Percentiles rank a stretch among this genome's conserved stretches.
Evolutionary conservation across 768 basidiomycete genomes (phyloP).

Genomic region (Arthromyces matolae): DNA sequence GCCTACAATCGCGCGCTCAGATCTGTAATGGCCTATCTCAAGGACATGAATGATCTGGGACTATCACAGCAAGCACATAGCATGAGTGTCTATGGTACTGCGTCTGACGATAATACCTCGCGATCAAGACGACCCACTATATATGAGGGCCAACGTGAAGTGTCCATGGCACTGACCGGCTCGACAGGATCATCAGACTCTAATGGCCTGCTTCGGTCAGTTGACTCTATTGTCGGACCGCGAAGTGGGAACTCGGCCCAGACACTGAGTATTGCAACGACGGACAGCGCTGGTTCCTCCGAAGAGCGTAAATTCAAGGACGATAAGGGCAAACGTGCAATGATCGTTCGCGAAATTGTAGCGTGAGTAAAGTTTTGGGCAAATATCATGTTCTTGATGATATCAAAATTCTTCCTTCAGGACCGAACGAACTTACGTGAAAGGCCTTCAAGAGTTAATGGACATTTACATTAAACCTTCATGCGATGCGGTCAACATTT

Average conservation of each 20-base stretch:
- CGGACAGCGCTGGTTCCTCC: conserved; percentile 64
- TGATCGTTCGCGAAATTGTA: conserved; percentile 87
- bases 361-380: conserved; percentile 52
- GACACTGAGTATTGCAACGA: conserved; percentile 72
- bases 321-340: conserved; percentile 79
- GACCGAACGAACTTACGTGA: conserved; percentile 93
- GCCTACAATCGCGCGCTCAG: conserved; percentile 77
- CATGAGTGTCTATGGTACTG: conserved; percentile 55
- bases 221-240: conserved; percentile 57
- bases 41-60: conserved; percentile 91
- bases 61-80: conserved; percentile 58
- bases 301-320: conserved; percentile 91
- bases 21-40: conserved; percentile 92
- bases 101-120: conserved; percentile 39
- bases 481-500: conserved; percentile 60
- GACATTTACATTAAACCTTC: conserved; percentile 94
- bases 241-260: conserved; percentile 59
- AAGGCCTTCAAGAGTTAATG: conserved; percentile 88
- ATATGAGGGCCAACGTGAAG: conserved; percentile 53
- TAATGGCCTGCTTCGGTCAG: conserved; percentile 57
- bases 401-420: conserved; percentile 34
- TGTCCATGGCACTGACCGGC: conserved; percentile 50
- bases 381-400: neutral
- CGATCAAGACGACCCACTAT: conserved; percentile 69
- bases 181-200: conserved; percentile 42